Evolutionary conservation across 345 rosid species (phyloP), one percentile per base, ranked within the genome.

Genomic region (Atalantia buxifolia): DNA sequence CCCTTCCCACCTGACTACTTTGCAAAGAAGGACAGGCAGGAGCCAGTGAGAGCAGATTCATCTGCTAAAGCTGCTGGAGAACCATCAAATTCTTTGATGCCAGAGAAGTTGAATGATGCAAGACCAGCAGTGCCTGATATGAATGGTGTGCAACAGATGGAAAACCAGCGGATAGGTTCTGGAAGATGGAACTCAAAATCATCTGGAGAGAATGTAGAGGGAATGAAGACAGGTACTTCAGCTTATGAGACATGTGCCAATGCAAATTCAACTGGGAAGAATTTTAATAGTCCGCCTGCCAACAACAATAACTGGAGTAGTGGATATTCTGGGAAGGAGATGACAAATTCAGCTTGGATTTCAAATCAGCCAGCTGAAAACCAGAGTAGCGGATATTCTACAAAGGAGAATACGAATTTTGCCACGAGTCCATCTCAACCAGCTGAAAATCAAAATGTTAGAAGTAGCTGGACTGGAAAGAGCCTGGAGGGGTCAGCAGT

Each of bases 401-500:
- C 21, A 14, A 70, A 61, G 19, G 83, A 74, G 74, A 48, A 4
- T 12, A 70, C 67, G 38, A 69, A 72, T 69, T 55, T 33, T 12
- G 22, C 48, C 7, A 31, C 22, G 62, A 21, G 77, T 77, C 55
- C 87, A 31, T 4, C 77, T 40, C 78, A 77, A 55, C 69, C 78
- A 59, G 74, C 85, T 12, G 86, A 61, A 42, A 68, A 77, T 77
- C 78, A 66, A 72, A 80, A 80, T 19, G 35, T 62, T 4, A 83
- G 87, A 69, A 85, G 66, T 60, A 68, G 76, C 70, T 88, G 92
- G 93, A 85, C 61, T 24, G 94, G 88, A 59, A 92, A 89, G 90
- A 94, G 95, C 84, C 83, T 94, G 85, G 98, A 94, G 84, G 98
- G 98, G 28, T 96, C 98, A 30, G 90, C 90, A 13, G 97, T 92